phyloP scores from a whole-genome alignment of 306 rosid species.

The Citrullus colocynthis region DNA sequence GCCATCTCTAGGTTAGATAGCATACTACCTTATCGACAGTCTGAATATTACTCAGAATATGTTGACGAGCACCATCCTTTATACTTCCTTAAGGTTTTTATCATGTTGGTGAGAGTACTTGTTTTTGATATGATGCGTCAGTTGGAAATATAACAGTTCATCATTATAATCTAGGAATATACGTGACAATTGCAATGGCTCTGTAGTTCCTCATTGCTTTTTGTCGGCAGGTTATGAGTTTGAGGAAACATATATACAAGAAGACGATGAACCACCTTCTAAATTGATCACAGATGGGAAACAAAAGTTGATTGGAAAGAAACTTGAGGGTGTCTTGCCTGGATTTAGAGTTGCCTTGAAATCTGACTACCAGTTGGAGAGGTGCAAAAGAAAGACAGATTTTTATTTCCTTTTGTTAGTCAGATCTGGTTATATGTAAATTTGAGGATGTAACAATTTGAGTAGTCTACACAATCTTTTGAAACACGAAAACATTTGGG shows the following conservation, averaged over 20 bases:
- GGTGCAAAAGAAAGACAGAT: slow-evolving; percentile 24
- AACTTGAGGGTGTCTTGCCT: slow-evolving; percentile 42
- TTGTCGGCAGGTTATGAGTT: slow-evolving; percentile 48
- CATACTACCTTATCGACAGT: background rate
- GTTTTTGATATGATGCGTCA: background rate
- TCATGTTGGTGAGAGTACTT: background rate
- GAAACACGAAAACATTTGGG: background rate
- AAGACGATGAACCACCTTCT: slow-evolving; percentile 69
- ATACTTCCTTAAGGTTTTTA: background rate
- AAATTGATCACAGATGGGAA: slow-evolving; percentile 34
- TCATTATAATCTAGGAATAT: background rate
- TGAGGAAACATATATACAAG: slow-evolving; percentile 64
- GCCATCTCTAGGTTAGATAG: background rate
- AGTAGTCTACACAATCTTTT: background rate
- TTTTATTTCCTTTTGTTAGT: background rate
- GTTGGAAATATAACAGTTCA: background rate
- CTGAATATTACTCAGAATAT: background rate
- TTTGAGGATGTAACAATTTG: background rate
- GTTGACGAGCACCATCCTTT: background rate
- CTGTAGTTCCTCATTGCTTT: background rate
- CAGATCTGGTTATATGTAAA: background rate
- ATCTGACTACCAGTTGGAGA: slow-evolving; percentile 64
- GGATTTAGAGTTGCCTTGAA: slow-evolving; percentile 72
- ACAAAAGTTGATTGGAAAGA: slow-evolving; percentile 35
- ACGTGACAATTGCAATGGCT: background rate